Conservation (phyloP, 116 monocot species). For the Dioscorea cayenensis region DNA sequence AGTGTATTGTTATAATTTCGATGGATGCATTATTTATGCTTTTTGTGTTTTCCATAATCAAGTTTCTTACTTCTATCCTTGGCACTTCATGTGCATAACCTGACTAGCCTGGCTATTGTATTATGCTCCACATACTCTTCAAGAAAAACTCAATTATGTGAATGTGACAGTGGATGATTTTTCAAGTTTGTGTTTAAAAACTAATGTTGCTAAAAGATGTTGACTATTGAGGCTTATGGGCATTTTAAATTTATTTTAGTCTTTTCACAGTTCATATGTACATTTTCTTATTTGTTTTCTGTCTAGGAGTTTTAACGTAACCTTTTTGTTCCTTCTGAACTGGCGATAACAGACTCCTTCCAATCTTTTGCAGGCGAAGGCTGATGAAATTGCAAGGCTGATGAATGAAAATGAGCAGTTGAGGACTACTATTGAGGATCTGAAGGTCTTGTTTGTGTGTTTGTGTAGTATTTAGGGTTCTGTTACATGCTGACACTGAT, state of each 20-base stretch:
- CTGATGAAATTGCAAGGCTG: constrained; percentile 94
- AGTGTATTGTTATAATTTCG: not conserved
- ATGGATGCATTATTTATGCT: not conserved
- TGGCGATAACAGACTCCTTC: not conserved
- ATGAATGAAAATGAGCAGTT: constrained; percentile 95
- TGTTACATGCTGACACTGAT: not conserved
- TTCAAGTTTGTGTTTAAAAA: not conserved
- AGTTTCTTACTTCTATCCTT: not conserved
- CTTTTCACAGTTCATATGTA: too few species aligned
- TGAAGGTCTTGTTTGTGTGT: constrained; percentile 50
- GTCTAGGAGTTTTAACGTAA: too few species aligned
- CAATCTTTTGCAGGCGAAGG: constrained; percentile 62
- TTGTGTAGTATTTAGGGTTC: not conserved
- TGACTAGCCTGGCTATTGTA: not conserved
- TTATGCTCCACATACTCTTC: not conserved
- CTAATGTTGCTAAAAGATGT: not conserved
- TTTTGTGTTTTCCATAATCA: not conserved
- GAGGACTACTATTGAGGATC: constrained; percentile 72
- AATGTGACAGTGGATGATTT: not conserved
- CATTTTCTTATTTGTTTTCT: too few species aligned
- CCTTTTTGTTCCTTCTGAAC: not conserved
- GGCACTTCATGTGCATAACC: not conserved
- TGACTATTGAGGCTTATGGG: too few species aligned
- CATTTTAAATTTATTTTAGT: too few species aligned
- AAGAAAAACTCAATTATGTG: not conserved